Evolutionary conservation across 768 basidiomycete genomes (phyloP), one percentile per base, ranked within the genome.

Genomic region (Phaeotremella fagi): DNA sequence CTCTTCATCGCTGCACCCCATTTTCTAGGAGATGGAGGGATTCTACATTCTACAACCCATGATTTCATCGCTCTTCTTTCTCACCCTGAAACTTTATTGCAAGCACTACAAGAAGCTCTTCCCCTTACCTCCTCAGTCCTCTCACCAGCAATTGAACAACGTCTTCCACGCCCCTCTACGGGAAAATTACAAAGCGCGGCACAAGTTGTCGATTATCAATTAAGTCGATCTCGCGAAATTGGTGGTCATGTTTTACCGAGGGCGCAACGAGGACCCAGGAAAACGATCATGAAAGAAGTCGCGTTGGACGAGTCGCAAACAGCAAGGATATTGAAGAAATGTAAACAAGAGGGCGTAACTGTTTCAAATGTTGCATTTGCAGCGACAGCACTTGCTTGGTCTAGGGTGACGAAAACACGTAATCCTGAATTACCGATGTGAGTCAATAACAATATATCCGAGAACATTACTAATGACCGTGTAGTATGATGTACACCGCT

Each of bases 21-120:
- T 69, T 90, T 85, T 71, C 72, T 90, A 43, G 88, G 87, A 18
- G 89, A 91, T 68, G 89, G 89, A 20, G 88, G 89, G 84, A 85
- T 87, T 1, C 78, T 90, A 16, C 87, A 90, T 73, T 79, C 81
- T 3, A 15, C 41, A 20, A 26, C 33, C 18, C 38, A 52, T 24
- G 50, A 52, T 16, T 16, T 52, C 25, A 25, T 52, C 27, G 24
- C 44, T 7, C 50, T 52, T 16, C 42, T 52, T 22, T 42, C 50
- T 3, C 3, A 2, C 23, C 27, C 38, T 14, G 1, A 6, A 6
- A 27, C 23, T 11, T 25, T 24, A 2, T 20, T 41, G 11, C 6
- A 11, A 6, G 38, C 12, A 20, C 38, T 41, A 20, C 9, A 41
- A 18, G 6, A 12, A 14, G 38, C 38, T 22, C 11, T 41, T 22